Percentiles rank a stretch among this genome's conserved stretches.
phyloP scores from a whole-genome alignment of 305 asterid species.

The Fraxinus angustifolia region DNA sequence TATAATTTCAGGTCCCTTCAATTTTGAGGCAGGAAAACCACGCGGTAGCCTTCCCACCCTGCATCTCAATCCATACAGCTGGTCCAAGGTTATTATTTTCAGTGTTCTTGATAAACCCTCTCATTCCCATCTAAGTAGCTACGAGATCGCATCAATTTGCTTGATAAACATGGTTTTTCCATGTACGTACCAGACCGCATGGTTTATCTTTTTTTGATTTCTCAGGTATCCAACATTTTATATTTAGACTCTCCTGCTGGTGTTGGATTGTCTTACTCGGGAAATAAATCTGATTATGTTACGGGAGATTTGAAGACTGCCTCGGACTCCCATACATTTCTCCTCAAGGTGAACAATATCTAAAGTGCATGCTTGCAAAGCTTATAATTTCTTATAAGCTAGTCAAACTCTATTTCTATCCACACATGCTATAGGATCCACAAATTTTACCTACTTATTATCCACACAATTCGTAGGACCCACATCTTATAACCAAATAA shows the following conservation, averaged over 20 bases:
- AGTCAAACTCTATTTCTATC: neutral
- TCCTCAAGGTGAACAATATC: slow-evolving; percentile 68
- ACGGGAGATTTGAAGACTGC: slow-evolving; percentile 88
- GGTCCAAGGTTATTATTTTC: slow-evolving; percentile 75
- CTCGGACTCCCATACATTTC: slow-evolving; percentile 68
- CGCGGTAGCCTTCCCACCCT: slow-evolving; percentile 62
- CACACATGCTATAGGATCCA: neutral
- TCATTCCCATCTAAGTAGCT: slow-evolving; percentile 5
- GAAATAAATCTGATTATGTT: slow-evolving; percentile 55
- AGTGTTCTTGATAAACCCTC: neutral
- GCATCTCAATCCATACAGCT: slow-evolving; percentile 82
- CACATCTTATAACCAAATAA: neutral
- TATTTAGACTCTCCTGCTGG: slow-evolving; percentile 95
- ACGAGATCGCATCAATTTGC: neutral
- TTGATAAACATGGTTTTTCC: neutral
- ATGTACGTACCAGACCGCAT: neutral
- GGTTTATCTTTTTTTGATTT: neutral
- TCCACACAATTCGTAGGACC: neutral
- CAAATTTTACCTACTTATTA: neutral
- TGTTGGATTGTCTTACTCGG: slow-evolving; percentile 83
- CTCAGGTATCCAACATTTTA: slow-evolving; percentile 67
- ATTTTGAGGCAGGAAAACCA: slow-evolving; percentile 62
- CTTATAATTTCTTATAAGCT: neutral
- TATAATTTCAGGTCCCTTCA: slow-evolving; percentile 74
- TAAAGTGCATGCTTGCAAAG: neutral